Base-by-base conservation (phyloP, 1,284 basidiomycete species). In the Amylostereum areolatum region DNA sequence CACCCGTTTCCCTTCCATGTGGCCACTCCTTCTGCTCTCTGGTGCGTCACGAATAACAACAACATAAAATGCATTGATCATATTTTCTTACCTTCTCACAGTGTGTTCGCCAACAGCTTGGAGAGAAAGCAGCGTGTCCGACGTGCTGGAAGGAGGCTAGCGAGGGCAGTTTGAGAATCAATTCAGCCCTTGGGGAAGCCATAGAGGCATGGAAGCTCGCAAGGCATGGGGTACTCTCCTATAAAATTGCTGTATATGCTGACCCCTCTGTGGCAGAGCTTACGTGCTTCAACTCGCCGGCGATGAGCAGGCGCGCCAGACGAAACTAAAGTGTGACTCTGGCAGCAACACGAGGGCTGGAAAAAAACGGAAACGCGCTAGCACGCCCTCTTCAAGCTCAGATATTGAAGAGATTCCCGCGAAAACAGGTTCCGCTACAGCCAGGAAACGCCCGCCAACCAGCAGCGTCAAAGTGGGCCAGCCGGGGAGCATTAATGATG, bases 21-120 rank as follows among this genome's bases (percentile, higher is more conserved):
- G 85, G 84, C 0, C 88, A 90, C 57, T 81, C 79, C 49, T 90
- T 89, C 60, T 89, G 88, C 66, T 88, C 86, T 18, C 61, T 79
- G 58, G 88, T 89, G 58, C 57, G 83, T 63, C 28, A 8, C 8
- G 39, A 41, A 43, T 28, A 29, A 43, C 30, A 7, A 12, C 12
- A n/a, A 8, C 39, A 10, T 12, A 12, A 41, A 12, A 24, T 9
- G 39, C 25, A 41, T 25, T 48, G 47, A 54, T 39, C 34, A 27
- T 35, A 27, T 44, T 9, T 10, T 24, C 10, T 34, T 31, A 30
- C 47, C 56, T 33, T 24, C 24, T 48, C 29, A 31, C 49, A 89
- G 86, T 89, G 85, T 61, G 76, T 86, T 46, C 72, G 85, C 47
- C 66, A 73, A 24, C 69, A 76, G n/a, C 63, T 89, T 30, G 55